These are phyloP conservation scores for Sporormia fimetaria DNA, from an alignment of 495 filamentous ascomycete species.

Conservation along the genomic window DNA sequence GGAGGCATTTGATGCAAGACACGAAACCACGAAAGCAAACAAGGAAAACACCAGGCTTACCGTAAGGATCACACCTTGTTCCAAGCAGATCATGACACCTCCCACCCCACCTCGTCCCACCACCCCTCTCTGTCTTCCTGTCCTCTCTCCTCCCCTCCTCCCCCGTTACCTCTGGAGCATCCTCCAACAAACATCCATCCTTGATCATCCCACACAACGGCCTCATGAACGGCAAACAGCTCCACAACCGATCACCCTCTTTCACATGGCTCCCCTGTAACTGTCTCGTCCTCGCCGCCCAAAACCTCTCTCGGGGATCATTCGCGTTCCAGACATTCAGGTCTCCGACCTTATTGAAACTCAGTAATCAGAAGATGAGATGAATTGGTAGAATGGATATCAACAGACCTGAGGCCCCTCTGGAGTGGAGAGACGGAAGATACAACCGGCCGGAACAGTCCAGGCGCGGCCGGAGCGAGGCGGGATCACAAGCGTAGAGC, in stretches of 20 bases:
- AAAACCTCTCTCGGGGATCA: conserved; percentile 68
- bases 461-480: conserved; percentile 31
- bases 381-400: too few relatives aligned
- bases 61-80: conserved; percentile 65
- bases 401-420: conserved; percentile 56
- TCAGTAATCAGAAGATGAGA: too few relatives aligned
- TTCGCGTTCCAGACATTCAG: conserved; percentile 68
- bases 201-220: conserved; percentile 60
- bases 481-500: conserved; percentile 21
- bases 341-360: conserved; percentile 41
- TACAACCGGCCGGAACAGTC: conserved; percentile 38
- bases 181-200: conserved; percentile 49
- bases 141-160: conserved; percentile 41
- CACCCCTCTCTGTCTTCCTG: conserved; percentile 24
- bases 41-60: conserved; percentile 11
- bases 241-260: conserved; percentile 62
- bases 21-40: neutral
- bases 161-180: conserved; percentile 41
- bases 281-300: conserved; percentile 67
- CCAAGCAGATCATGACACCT: conserved; percentile 63
- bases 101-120: conserved; percentile 36
- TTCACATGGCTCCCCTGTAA: conserved; percentile 63
- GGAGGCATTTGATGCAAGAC: too few relatives aligned
- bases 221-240: conserved; percentile 60
- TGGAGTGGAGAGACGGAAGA: conserved; percentile 61